Percentiles rank a stretch among this genome's conserved stretches.
These are phyloP conservation scores for Leccinum fuscescens DNA, from an alignment of 1,284 basidiomycete genomes.

Conservation along the genomic window DNA sequence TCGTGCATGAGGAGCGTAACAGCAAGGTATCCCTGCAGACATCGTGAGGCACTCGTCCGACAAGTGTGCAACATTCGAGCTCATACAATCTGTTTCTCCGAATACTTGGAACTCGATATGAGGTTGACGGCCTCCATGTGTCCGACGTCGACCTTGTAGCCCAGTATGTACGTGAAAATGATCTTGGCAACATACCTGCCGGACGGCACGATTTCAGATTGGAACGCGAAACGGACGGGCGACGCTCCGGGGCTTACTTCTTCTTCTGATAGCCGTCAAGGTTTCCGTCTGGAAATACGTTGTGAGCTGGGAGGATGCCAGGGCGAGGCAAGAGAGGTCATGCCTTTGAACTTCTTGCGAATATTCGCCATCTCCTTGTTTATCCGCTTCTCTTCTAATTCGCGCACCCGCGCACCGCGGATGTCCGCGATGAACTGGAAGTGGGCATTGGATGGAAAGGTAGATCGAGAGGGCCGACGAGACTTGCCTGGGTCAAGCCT, in stretches of 20 bases:
- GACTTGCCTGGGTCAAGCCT: constrained; percentile 80
- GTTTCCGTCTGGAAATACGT: constrained; percentile 73
- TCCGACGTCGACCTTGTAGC: constrained; percentile 98
- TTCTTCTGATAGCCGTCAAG: constrained; percentile 99
- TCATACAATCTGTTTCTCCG: constrained; percentile 97
- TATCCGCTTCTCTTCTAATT: constrained; percentile 94
- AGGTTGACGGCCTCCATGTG: constrained; percentile 99
- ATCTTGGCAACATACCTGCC: constrained; percentile 91
- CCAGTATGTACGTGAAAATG: constrained; percentile 98
- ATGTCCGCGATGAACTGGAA: constrained; percentile 96
- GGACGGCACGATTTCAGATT: constrained; percentile 11
- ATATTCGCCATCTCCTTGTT: constrained; percentile 99
- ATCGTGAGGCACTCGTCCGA: constrained; percentile 12
- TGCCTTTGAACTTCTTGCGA: constrained; percentile 95
- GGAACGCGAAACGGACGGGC: constrained; percentile 11
- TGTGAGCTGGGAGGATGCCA: constrained; percentile 3
- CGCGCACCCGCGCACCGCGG: constrained; percentile 85
- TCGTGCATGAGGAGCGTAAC: constrained; percentile 98
- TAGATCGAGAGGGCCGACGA: background rate
- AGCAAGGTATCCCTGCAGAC: constrained; percentile 87
- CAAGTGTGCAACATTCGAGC: background rate
- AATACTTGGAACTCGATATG: constrained; percentile 94
- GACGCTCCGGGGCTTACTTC: constrained; percentile 63
- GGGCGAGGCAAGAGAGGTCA: constrained; percentile 26
- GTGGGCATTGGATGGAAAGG: constrained; percentile 6